Base-by-base conservation (phyloP, 2,329 filamentous ascomycete genomes). In the Orbilia quercus region DNA sequence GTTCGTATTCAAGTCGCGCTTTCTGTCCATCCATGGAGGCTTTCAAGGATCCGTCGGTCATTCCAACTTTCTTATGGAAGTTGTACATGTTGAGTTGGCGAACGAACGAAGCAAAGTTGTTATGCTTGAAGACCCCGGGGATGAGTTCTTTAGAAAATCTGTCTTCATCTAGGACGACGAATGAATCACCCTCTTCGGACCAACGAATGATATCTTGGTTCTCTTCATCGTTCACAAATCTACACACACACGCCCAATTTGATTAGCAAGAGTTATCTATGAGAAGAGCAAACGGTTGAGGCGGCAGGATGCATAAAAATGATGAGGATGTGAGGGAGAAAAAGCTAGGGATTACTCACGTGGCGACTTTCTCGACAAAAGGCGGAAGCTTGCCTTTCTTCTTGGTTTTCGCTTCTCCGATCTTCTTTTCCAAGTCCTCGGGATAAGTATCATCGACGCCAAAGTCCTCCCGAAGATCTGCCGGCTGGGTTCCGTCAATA, bases 1-100 rank as follows among this genome's bases (percentile, higher is more conserved):
- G 97, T 77, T 91, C 93, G 80, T 99, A 99, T 84, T 98, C 95
- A 85, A 93, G 98, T 0, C 95, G 95, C 69, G 92, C 96, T 83
- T 99, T 99, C 80, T 94, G 94, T 80, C 97, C 96, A 74, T 93
- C 89, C 82, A 98, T 95, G 79, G 93, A 97, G 4, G 96, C 93
- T 76, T 95, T 91, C 90, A 99, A 96, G 0, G 93, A 97, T 79
- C 97, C 97, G 81, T 99, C 95, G 2, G 93, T 96, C 16, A 99
- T 85, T 2, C 91, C 91, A 2, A 95, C 91, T 44, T 91, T 90
- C 78, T 88, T 88, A 77, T 88, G 86, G 69, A 87, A 88, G 1
- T 86, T 85, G 77, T 87, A 87, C 85, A 87, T 87, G 75, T 87
- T 87, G 67, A 91, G 81, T 76, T 91, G 89, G 23, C 89, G 86